Percentiles rank a stretch among this genome's conserved stretches.
Evolutionary conservation across 192 early-diverging fungal species (phyloP).

Genomic region (Coemansia umbellata): DNA sequence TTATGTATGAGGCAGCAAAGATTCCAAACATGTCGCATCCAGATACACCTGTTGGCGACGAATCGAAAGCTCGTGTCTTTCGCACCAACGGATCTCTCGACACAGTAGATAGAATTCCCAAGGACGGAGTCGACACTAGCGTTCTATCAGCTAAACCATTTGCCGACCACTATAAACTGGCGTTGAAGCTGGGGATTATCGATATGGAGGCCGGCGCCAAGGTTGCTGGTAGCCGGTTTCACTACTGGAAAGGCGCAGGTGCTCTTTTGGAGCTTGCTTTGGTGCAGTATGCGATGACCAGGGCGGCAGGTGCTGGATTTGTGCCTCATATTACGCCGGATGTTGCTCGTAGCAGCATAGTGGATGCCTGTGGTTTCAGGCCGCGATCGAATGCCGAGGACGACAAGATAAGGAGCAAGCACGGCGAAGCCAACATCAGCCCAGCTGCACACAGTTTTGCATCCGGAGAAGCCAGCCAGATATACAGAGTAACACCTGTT

Average conservation of each 20-base stretch:
- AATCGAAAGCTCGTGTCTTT: conserved; percentile 59
- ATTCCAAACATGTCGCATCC: conserved; percentile 82
- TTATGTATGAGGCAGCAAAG: conserved; percentile 60
- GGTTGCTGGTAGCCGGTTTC: conserved; percentile 79
- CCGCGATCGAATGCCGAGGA: conserved; percentile 54
- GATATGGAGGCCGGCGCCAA: conserved; percentile 79
- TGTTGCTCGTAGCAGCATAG: conserved; percentile 70
- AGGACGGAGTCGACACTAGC: conserved; percentile 7
- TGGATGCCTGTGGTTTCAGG: conserved; percentile 87
- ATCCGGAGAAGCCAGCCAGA: conserved; percentile 72
- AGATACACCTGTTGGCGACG: conserved; percentile 68
- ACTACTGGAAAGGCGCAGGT: conserved; percentile 85
- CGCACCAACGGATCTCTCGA: conserved; percentile 38
- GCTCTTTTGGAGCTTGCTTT: conserved; percentile 83
- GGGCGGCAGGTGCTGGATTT: conserved; percentile 68
- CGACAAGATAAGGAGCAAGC: neutral
- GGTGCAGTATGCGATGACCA: conserved; percentile 79
- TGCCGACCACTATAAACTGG: conserved; percentile 69
- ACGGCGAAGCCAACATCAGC: neutral
- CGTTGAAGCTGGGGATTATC: conserved; percentile 61
- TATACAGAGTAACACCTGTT: conserved; percentile 64
- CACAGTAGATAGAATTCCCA: conserved; percentile 12
- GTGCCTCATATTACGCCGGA: conserved; percentile 79
- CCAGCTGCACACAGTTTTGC: too few relatives aligned
- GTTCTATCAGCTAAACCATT: conserved; percentile 21